Evolutionary conservation across 2,329 filamentous ascomycete species (phyloP), one percentile per base, ranked within the genome.

Genomic region (Thielaviopsis punctulata): DNA sequence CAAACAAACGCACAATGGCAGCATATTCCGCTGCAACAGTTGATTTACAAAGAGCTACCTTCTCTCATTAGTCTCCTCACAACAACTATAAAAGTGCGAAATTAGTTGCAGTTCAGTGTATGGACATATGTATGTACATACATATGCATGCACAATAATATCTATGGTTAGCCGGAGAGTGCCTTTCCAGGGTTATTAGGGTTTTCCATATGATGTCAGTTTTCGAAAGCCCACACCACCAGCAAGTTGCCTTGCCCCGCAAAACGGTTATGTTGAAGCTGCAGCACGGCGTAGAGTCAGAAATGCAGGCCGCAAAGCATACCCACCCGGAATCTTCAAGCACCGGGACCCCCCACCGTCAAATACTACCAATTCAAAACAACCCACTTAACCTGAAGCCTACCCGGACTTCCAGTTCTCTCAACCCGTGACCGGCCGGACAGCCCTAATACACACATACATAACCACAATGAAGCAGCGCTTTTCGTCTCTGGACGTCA

Each of bases 401-500:
- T 3, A n/a, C 15, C 33, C 33, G 33, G 33, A 39, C 15, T n/a
- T 13, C 15, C 3, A 18, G 4, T 8, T 18, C 4, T 18, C 18
- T 18, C 3, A n/a, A 2, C 4, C 15, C 4, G 4, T 15, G 2
- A 39, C 8, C 33, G 15, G 8, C n/a, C 15, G 4, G 9, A 7
- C 33, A 39, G 33, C n/a, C 4, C 33, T n/a, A n/a, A n/a, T 12
- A n/a, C 10, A 3, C 33, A 39, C 10, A 12, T 12, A 33, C 25
- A 27, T 27, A 13, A 21, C 24, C 60, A 71, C 61, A 49, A 87
- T 87, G 83, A 87, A 87, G 73, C 83, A 86, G 65, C 71, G 83
- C 59, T 86, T 86, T 65, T 86, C 82, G 12, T 86, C 83, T n/a
- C 65, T 87, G 53, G 84, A 87, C 63, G 82, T 87, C 60, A 84